Evolutionary conservation across 2,329 filamentous ascomycete species (phyloP).

Genomic region (Acrodontium crateriforme): DNA sequence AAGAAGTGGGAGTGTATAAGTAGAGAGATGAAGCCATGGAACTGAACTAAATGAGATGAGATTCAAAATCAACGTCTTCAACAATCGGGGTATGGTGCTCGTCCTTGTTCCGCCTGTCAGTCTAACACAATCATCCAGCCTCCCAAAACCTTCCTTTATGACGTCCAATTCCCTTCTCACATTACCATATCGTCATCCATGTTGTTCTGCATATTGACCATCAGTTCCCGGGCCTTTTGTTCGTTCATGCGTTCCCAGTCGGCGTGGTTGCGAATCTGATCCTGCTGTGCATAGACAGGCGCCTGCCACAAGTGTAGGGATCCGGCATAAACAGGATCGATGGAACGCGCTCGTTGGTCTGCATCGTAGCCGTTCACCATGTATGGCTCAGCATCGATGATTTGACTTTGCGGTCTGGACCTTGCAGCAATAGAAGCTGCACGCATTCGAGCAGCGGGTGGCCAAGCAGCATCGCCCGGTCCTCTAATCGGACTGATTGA

Average conservation of each 20-base stretch:
- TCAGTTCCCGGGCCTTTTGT: constrained; percentile 5
- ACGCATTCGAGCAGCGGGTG: constrained; percentile 16
- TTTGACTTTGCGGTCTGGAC: background rate
- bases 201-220: constrained; percentile 1
- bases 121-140: too few species aligned
- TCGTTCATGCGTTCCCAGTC: constrained; percentile 35
- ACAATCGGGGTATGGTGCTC: too few species aligned
- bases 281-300: constrained; percentile 26
- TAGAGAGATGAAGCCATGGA: too few species aligned
- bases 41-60: too few species aligned
- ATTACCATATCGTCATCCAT: background rate
- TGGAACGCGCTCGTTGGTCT: constrained; percentile 41
- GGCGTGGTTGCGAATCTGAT: constrained; percentile 39
- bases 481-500: constrained; percentile 15
- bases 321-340: constrained; percentile 54
- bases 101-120: too few species aligned
- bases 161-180: too few species aligned
- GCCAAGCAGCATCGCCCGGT: constrained; percentile 14
- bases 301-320: constrained; percentile 27
- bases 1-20: too few species aligned
- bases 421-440: constrained; percentile 14
- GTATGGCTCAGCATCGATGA: constrained; percentile 54
- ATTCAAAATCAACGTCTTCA: too few species aligned
- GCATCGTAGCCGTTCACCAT: constrained; percentile 71
- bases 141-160: too few species aligned